Conservation (phyloP, 495 filamentous ascomycete genomes). For the Hypoxylon crocopeplum region DNA sequence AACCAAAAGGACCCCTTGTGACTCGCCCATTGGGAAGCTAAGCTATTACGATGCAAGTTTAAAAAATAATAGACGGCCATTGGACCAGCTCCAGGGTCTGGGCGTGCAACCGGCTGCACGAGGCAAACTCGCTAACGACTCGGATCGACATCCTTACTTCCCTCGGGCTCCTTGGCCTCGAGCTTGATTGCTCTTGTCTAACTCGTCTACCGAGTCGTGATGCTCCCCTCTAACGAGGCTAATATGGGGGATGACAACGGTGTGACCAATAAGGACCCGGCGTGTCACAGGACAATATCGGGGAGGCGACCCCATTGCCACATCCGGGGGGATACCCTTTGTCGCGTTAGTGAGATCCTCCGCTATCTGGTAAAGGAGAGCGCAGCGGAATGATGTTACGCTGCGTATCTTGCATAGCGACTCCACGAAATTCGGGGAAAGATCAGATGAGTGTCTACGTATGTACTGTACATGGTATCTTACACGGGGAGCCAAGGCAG, state of each 20-base stretch:
- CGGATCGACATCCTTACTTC: conserved; percentile 12
- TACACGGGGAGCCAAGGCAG: conserved; percentile 20
- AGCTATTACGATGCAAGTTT: background rate
- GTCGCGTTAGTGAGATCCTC: conserved; percentile 3
- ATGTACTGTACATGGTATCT: too few species aligned
- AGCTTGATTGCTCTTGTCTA: conserved; percentile 17
- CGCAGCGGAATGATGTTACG: conserved; percentile 18
- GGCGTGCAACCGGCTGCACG: conserved; percentile 4
- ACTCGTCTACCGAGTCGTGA: conserved; percentile 23
- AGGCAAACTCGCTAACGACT: conserved; percentile 3
- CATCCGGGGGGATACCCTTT: conserved; percentile 22
- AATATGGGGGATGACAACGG: conserved; percentile 7
- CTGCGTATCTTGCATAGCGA: conserved; percentile 16
- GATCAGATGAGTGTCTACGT: conserved; percentile 25
- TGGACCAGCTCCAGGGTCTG: conserved; percentile 1
- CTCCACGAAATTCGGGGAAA: conserved; percentile 21
- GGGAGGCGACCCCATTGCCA: conserved; percentile 30
- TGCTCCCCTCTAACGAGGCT: background rate
- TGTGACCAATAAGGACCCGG: conserved; percentile 22
- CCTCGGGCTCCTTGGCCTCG: conserved; percentile 13
- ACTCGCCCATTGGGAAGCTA: conserved; percentile 17
- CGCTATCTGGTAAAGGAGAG: conserved; percentile 4
- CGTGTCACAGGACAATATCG: conserved; percentile 13
- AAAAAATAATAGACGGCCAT: conserved; percentile 1
- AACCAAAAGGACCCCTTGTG: conserved; percentile 8